A percentile compares a stretch with the other conserved stretches of the same genome.
Conservation (phyloP, 208 protist genomes). For the Acanthamoeba lenticulata region DNA sequence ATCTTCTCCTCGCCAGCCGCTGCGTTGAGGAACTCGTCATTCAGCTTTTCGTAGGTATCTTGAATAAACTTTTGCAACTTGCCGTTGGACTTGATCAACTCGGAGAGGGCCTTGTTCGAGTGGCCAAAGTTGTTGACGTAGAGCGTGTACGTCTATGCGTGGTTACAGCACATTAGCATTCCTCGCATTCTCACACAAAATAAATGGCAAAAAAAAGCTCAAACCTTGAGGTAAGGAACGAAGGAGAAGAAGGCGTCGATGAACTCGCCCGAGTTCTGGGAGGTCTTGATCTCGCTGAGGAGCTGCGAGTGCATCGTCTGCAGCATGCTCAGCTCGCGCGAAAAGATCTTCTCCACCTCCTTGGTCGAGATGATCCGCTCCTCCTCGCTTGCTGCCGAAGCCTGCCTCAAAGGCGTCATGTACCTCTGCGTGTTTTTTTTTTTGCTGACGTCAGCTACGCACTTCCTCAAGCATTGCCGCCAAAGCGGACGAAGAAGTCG, state of each 20-base stretch:
- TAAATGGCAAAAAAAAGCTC: too few species aligned
- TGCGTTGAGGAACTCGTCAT: not conserved
- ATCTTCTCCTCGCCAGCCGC: not conserved
- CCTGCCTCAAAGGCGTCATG: not conserved
- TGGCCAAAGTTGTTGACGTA: constrained; percentile 21
- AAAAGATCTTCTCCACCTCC: constrained; percentile 41
- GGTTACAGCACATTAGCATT: not conserved
- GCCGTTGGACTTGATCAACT: constrained; percentile 5
- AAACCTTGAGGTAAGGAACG: constrained; percentile 38
- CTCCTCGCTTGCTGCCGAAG: not conserved
- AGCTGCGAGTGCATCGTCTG: constrained; percentile 9
- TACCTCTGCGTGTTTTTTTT: not conserved
- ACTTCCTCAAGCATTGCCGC: too few species aligned
- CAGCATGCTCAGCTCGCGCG: constrained; percentile 18
- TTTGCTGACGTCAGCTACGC: not conserved
- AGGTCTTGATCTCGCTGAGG: not conserved
- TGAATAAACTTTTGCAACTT: constrained; percentile 23
- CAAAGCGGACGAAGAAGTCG: not conserved
- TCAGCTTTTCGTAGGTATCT: constrained; percentile 8
- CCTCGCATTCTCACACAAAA: not conserved
- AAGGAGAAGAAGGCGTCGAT: constrained; percentile 12
- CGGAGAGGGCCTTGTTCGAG: not conserved
- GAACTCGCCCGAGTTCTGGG: not conserved
- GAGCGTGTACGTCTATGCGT: not conserved
- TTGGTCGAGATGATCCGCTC: not conserved